Base-by-base conservation (phyloP, 768 basidiomycete species). In the Auriscalpium vulgare region DNA sequence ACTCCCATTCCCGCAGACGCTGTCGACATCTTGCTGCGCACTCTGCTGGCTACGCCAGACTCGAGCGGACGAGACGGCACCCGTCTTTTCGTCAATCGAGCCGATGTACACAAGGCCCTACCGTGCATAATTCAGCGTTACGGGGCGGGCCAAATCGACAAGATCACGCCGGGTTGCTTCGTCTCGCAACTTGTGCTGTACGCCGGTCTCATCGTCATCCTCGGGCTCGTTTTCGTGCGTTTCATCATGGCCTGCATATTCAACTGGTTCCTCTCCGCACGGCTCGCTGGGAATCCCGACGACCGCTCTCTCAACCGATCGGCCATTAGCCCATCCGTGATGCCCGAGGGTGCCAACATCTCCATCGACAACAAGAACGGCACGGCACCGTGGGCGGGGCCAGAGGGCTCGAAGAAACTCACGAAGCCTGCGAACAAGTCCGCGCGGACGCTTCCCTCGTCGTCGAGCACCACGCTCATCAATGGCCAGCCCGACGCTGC, bases 231-330 rank as follows among this genome's bases (percentile, higher is more conserved):
- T 36, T 71, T 97, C 59, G 84, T 91, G 36, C 90, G 97, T 37
- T 99, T 98, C 72, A 70, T 78, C 63, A 97, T 99, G 95, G 97
- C 97, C 0, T 91, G 91, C 69, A 69, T 95, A 44, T 99, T 98
- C 79, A 93, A 84, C 65, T 99, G 97, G 97, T 95, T 91, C 75
- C 74, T 98, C 50, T 95, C 94, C 10, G 81, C 80, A 8, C 80
- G 79, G 54, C 79, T 98, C 37, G 88, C 93, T 16, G 83, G 84
- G 10, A 83, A 91, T 23, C 91, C 91, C 0, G 80, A 80, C 58
- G 83, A 69, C 58, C 79, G 78, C 57, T 79, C 91, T 51, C 77
- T 97, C 37, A 84, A 86, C 60, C 79, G 91, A 46, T 82, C 85
- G 13, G 95, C 84, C 51, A 91, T 99, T 68, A 92, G 89, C 65